Evolutionary conservation across 768 basidiomycete species (phyloP), one percentile per base, ranked within the genome.

Genomic region (Collybia sordida): DNA sequence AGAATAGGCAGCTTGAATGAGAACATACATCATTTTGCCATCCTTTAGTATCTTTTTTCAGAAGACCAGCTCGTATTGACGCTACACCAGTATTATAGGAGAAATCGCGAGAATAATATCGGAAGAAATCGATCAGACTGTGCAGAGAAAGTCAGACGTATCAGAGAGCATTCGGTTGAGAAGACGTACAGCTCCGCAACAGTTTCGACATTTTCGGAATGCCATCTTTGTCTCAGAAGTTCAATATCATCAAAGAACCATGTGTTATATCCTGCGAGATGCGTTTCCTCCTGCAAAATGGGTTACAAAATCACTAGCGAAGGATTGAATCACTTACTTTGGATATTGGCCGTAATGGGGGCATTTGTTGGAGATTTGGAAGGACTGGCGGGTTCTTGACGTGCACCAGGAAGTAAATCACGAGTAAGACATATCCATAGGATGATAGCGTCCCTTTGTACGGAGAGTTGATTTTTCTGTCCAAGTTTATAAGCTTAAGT

Each of bases 171-270:
- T 39, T 37, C 1, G 41, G 34, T n/a, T n/a, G 41, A 7, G 17
- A 28, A 38, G n/a, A 76, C 86, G 54, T 61, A 93, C 92, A 99
- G 72, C 68, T 98, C 93, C 53, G 93, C 96, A 48, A 98, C 91
- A 56, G 80, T 86, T 59, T 99, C 94, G 46, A 80, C 82, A 67
- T 98, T 98, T 56, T 88, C 83, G n/a, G 92, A 95, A 62, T 86
- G 86, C 93, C 95, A 99, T 60, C 89, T 85, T 65, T 90, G 86
- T 59, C 93, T 80, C 49, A 99, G 74, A 31, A 93, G 79, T 61
- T 97, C 93, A 63, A 95, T 87, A 68, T 99, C 96, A 72, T 98
- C 96, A 64, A 98, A 99, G 74, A 99, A 98, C 90, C 93, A 93
- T 60, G 85, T 86, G 69, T 93, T 91, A 73, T 86, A 78, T 54